Conservation (phyloP, 2,329 filamentous ascomycete species). For the Fulvia fulva region DNA sequence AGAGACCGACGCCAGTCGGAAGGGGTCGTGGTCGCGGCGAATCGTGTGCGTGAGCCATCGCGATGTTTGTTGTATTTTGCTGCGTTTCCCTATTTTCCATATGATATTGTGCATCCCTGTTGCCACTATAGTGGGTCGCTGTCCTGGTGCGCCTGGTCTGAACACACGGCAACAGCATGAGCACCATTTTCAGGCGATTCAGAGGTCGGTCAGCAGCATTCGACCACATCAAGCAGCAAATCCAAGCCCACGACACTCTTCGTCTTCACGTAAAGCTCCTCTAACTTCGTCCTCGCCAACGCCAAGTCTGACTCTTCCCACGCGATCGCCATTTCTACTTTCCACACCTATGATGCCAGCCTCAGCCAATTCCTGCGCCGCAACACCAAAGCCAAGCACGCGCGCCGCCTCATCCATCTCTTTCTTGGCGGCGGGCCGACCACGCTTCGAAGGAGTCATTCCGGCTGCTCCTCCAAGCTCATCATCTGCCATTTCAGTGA, state of each 20-base stretch:
- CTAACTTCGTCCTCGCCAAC: constrained; percentile 89
- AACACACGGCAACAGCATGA: too few species aligned
- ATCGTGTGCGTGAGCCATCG: too few species aligned
- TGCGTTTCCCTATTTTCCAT: too few species aligned
- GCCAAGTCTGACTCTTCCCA: constrained; percentile 78
- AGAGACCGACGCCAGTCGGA: too few species aligned
- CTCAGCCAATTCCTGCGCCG: constrained; percentile 78
- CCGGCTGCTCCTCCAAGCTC: constrained; percentile 27
- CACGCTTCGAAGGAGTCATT: constrained; percentile 31
- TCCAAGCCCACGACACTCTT: constrained; percentile 76
- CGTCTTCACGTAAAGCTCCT: constrained; percentile 82
- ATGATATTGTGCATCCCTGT: too few species aligned
- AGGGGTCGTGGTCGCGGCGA: too few species aligned
- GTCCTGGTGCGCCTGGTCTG: too few species aligned
- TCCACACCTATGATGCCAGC: constrained; percentile 86
- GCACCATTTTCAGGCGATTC: too few species aligned
- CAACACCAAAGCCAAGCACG: constrained; percentile 61
- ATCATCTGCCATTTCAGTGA: constrained; percentile 22
- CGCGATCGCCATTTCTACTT: constrained; percentile 70
- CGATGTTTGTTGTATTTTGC: too few species aligned
- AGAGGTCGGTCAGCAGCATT: too few species aligned
- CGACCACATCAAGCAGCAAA: constrained; percentile 43
- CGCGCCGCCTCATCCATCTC: constrained; percentile 41
- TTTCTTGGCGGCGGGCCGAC: constrained; percentile 30
- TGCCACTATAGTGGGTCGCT: too few species aligned